A percentile compares a stretch with the other conserved stretches of the same genome.
Conservation (phyloP, 441 rosid species). For the Croton setiger region DNA sequence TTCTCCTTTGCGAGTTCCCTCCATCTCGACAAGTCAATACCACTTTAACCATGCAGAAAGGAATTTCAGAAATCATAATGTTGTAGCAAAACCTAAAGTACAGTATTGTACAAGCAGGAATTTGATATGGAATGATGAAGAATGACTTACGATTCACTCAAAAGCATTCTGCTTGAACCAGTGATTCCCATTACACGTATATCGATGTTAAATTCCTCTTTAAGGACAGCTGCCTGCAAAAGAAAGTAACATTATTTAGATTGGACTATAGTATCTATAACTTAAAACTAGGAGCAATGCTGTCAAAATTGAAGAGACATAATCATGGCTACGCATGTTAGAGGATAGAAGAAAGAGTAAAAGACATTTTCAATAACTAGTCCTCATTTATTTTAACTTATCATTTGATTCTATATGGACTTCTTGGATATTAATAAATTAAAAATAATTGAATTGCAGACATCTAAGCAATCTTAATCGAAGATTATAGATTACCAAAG, state of each 20-base stretch:
- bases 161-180: constrained; percentile 70
- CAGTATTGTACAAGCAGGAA: constrained; percentile 5
- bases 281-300: neutral
- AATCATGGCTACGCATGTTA: neutral
- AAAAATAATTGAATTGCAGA: too few species aligned
- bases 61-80: neutral
- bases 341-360: neutral
- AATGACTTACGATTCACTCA: constrained; percentile 76
- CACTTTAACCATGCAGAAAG: constrained; percentile 43
- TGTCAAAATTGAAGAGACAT: neutral
- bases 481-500: too few species aligned
- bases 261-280: constrained; percentile 2
- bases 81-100: neutral
- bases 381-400: neutral
- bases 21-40: constrained; percentile 77
- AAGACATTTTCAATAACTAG: neutral
- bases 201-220: constrained; percentile 90
- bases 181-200: constrained; percentile 92
- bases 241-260: constrained; percentile 12
- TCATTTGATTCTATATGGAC: too few species aligned
- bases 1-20: constrained; percentile 55
- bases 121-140: constrained; percentile 4
- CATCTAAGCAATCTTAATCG: too few species aligned
- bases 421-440: too few species aligned
- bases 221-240: constrained; percentile 74